Conservation (phyloP, 2,329 filamentous ascomycete genomes). For the Didymella segeticola region DNA sequence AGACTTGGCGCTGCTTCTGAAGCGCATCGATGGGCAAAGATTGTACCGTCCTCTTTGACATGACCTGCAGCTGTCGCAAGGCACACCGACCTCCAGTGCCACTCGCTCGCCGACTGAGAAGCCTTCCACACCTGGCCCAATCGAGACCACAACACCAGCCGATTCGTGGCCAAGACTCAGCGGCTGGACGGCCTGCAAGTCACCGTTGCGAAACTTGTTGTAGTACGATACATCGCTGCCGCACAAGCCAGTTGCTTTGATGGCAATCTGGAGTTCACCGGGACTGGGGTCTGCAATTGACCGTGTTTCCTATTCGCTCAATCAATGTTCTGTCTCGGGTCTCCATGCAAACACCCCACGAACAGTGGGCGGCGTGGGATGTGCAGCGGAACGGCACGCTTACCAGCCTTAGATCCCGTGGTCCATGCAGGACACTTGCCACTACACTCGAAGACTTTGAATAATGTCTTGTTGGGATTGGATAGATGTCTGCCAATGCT, state of each 20-base stretch:
- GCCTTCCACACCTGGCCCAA: slow-evolving; percentile 47
- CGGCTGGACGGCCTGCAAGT: slow-evolving; percentile 70
- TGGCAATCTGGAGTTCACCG: slow-evolving; percentile 68
- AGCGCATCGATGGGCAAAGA: slow-evolving; percentile 52
- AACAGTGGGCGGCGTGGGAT: slow-evolving; percentile 43
- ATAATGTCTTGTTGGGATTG: slow-evolving; percentile 49
- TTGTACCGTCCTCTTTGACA: slow-evolving; percentile 53
- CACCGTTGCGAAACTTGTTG: slow-evolving; percentile 74
- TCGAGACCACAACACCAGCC: slow-evolving; percentile 48
- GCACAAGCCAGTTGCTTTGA: slow-evolving; percentile 72
- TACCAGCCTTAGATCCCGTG: slow-evolving; percentile 53
- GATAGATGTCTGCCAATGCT: slow-evolving; percentile 49
- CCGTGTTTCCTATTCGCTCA: slow-evolving; percentile 59
- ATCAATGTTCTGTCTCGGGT: slow-evolving; percentile 31
- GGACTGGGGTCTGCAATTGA: slow-evolving; percentile 60
- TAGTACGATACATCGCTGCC: slow-evolving; percentile 75
- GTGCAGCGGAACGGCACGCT: slow-evolving; percentile 41
- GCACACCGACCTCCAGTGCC: slow-evolving; percentile 51
- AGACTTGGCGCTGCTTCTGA: slow-evolving; percentile 53
- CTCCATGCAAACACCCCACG: slow-evolving; percentile 41
- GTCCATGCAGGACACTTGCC: slow-evolving; percentile 52
- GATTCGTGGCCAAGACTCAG: slow-evolving; percentile 62
- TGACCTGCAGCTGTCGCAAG: slow-evolving; percentile 51
- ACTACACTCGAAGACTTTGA: slow-evolving; percentile 46
- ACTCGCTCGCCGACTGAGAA: slow-evolving; percentile 51